These are phyloP conservation scores for peach (Prunus persica) DNA, from an alignment of 306 rosid species.

Conservation along the genomic window DNA sequence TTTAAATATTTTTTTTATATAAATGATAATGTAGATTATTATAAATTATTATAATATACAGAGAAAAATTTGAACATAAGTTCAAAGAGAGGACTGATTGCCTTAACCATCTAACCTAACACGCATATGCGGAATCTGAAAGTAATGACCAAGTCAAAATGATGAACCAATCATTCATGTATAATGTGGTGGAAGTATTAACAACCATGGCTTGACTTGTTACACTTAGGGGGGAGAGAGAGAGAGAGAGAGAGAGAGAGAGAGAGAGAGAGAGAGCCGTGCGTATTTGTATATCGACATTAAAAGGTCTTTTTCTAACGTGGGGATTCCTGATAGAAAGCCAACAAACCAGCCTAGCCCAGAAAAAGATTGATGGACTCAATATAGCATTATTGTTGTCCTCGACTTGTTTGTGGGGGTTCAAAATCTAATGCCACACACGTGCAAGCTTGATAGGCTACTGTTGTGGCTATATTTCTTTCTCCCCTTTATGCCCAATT, in stretches of 20 bases:
- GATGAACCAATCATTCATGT: conserved; percentile 4
- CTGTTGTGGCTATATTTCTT: not conserved
- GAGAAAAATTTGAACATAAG: too few relatives aligned
- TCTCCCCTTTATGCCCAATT: not conserved
- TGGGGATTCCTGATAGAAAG: conserved; percentile 19
- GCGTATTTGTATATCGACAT: conserved; percentile 27
- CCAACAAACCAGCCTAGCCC: conserved; percentile 36
- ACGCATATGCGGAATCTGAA: not conserved
- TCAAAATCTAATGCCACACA: conserved; percentile 35
- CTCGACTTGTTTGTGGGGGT: not conserved
- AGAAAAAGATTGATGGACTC: conserved; percentile 25
- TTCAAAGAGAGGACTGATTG: too few relatives aligned
- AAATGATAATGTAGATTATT: too few relatives aligned
- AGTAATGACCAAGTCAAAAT: not conserved
- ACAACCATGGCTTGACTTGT: not conserved
- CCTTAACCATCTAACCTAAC: too few relatives aligned
- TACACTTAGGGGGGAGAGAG: not conserved
- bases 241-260: too few relatives aligned
- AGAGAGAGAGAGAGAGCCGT: not conserved
- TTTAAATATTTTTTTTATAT: too few relatives aligned
- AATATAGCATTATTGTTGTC: conserved; percentile 1
- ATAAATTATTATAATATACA: too few relatives aligned
- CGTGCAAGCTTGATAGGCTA: conserved; percentile 31
- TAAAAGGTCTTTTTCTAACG: conserved; percentile 26
- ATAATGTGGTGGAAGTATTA: not conserved